Evolutionary conservation across 23 red algal genomes (phyloP).

Genomic region (Agarophyton chilense): DNA sequence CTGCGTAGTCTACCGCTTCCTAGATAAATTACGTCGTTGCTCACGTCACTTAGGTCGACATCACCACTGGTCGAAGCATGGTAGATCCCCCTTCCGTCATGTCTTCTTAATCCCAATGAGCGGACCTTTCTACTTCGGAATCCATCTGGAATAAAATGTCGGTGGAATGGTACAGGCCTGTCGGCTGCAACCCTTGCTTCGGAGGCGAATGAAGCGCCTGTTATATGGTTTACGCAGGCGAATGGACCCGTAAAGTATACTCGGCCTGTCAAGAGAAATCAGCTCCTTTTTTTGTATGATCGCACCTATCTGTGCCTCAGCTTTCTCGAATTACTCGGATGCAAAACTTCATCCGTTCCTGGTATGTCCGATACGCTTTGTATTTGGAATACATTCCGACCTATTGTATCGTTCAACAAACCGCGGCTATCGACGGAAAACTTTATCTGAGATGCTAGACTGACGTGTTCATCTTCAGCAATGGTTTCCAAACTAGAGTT

Average conservation of each 20-base stretch:
- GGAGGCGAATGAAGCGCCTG: neutral
- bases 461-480: neutral
- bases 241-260: neutral
- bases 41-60: neutral
- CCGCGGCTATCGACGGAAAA: neutral
- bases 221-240: neutral
- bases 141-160: neutral
- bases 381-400: neutral
- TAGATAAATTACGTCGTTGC: neutral
- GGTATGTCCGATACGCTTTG: neutral
- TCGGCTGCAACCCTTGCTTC: neutral
- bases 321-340: neutral
- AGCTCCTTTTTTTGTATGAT: neutral
- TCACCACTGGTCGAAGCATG: neutral
- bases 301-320: neutral
- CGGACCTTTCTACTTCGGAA: neutral
- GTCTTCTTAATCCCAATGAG: neutral
- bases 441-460: neutral
- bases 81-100: neutral
- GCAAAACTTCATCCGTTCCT: conserved; percentile 15
- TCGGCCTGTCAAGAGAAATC: neutral
- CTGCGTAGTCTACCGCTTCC: neutral
- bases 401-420: neutral
- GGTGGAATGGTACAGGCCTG: neutral
- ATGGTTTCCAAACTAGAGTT: too few species aligned